Percentiles rank a stretch among this genome's conserved stretches.
Conservation (phyloP, 768 basidiomycete species). For the Suillus brevipes region DNA sequence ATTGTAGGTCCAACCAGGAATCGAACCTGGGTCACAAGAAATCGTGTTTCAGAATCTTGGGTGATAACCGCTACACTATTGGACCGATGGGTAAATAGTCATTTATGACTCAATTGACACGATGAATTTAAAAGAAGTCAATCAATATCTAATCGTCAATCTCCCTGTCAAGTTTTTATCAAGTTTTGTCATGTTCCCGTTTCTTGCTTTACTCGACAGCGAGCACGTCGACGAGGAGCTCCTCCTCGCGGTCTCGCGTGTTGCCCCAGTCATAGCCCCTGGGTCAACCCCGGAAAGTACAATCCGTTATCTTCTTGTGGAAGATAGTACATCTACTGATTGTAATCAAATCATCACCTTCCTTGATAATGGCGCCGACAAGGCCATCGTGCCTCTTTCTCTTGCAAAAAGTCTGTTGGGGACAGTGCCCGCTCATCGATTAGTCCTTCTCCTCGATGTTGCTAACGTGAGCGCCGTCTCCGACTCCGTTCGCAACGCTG, state of each 20-base stretch:
- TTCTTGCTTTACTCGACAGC: conserved; percentile 60
- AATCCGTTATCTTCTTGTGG: conserved; percentile 55
- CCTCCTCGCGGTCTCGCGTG: conserved; percentile 60
- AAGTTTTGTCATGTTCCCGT: conserved; percentile 42
- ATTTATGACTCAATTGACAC: background rate
- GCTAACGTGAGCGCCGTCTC: conserved; percentile 73
- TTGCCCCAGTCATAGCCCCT: conserved; percentile 71
- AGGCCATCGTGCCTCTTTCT: conserved; percentile 72
- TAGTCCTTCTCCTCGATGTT: conserved; percentile 76
- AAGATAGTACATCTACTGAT: conserved; percentile 42
- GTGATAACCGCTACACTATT: conserved; percentile 22
- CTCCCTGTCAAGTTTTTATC: background rate
- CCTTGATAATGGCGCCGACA: conserved; percentile 80
- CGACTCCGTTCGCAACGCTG: conserved; percentile 68
- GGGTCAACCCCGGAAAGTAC: conserved; percentile 22
- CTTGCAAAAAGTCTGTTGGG: conserved; percentile 67
- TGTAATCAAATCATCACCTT: conserved; percentile 58
- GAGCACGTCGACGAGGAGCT: conserved; percentile 45
- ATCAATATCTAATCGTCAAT: background rate
- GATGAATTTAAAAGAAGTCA: background rate
- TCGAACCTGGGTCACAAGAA: conserved; percentile 21
- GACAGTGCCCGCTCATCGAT: conserved; percentile 65
- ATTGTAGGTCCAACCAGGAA: conserved; percentile 15
- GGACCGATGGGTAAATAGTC: background rate
- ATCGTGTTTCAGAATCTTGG: conserved; percentile 15